Conservation (phyloP, 257 asterid genomes). For the Primulina huaijiensis region DNA sequence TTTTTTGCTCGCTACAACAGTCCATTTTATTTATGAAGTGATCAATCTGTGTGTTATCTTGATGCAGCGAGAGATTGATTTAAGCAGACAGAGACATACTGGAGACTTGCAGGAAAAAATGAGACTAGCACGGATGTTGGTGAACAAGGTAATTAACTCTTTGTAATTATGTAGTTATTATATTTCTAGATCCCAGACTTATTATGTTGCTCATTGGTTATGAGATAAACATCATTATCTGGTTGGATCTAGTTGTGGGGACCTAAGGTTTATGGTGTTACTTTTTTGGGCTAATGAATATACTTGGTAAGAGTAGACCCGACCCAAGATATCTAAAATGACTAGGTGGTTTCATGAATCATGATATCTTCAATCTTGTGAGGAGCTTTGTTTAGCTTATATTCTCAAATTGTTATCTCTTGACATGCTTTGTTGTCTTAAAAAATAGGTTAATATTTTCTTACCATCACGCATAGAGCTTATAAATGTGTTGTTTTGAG, state of each 20-base stretch:
- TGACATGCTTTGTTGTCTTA: background rate
- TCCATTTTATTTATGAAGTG: background rate
- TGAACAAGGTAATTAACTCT: background rate
- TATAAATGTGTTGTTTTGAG: no score
- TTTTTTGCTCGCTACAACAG: conserved; percentile 3
- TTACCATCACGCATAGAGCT: background rate
- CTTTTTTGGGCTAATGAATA: no score
- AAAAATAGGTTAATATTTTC: background rate
- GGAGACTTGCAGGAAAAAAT: background rate
- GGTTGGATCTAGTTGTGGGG: no score
- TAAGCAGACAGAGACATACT: background rate
- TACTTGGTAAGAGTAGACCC: no score
- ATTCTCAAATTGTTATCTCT: background rate
- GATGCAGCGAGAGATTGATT: conserved; percentile 33
- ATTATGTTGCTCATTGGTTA: background rate
- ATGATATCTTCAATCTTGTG: background rate
- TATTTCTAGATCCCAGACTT: background rate
- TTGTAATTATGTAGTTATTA: no score
- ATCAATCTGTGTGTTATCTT: conserved; percentile 17
- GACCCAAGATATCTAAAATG: no score
- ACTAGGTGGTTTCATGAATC: no score
- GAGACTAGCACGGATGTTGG: background rate
- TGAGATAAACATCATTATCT: background rate
- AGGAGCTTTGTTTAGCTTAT: background rate
- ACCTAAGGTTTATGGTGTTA: no score